A percentile compares a stretch with the other conserved stretches of the same genome.
Conservation (phyloP, 169 alveolate species). For the Fabrea salina region DNA sequence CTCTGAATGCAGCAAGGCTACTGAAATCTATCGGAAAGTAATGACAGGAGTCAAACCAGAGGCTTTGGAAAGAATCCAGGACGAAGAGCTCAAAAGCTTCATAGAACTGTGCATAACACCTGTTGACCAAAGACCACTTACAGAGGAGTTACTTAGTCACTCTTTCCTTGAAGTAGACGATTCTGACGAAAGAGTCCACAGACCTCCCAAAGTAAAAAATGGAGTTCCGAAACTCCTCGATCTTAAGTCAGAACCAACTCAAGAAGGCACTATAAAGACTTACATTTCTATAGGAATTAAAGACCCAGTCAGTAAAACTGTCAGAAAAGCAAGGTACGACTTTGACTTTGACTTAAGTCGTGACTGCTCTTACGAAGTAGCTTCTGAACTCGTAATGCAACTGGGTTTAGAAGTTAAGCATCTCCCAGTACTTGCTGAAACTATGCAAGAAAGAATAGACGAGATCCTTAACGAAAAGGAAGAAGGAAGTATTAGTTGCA, state of each 20-base stretch:
- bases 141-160: constrained; percentile 62
- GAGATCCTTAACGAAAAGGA: no score
- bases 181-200: constrained; percentile 22
- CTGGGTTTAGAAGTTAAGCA: not conserved
- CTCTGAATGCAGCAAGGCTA: constrained; percentile 68
- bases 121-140: constrained; percentile 76
- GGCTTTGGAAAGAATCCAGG: constrained; percentile 63
- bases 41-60: constrained; percentile 31
- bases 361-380: constrained; percentile 24
- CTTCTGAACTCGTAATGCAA: not conserved
- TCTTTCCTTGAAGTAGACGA: constrained; percentile 57
- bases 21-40: constrained; percentile 80
- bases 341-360: not conserved
- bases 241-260: no score
- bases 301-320: not conserved
- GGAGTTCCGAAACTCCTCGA: no score
- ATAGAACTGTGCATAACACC: constrained; percentile 66
- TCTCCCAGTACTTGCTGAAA: not conserved
- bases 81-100: constrained; percentile 70
- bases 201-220: no score
- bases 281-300: not conserved
- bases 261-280: not conserved
- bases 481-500: no score
- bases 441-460: not conserved
- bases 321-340: not conserved